Conservation (phyloP, 2,329 filamentous ascomycete genomes). For the Aspergillus quadricinctus region DNA sequence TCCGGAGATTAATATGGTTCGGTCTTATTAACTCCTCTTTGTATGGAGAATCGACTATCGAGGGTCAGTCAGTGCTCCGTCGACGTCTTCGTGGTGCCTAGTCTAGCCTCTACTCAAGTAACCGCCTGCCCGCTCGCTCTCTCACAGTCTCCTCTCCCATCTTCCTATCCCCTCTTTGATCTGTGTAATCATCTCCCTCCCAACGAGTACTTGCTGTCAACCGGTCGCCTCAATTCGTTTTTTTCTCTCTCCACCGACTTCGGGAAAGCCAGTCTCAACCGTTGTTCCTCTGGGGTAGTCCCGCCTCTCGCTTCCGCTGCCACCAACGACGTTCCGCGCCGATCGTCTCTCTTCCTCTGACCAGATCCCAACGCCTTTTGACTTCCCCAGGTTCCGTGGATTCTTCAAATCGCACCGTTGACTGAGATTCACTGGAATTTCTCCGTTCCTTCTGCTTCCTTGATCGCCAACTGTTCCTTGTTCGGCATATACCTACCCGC, state of each 20-base stretch:
- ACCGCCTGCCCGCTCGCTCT: background rate
- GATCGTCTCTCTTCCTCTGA: background rate
- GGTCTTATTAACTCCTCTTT: background rate
- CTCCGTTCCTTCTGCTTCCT: background rate
- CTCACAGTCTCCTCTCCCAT: background rate
- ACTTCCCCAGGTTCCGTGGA: background rate
- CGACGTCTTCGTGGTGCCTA: background rate
- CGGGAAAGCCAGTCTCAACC: background rate
- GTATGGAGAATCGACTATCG: background rate
- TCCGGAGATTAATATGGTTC: constrained; percentile 3
- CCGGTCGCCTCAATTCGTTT: background rate
- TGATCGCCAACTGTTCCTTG: constrained; percentile 2
- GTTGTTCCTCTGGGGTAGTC: background rate
- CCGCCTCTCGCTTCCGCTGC: constrained; percentile 3
- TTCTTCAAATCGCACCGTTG: background rate
- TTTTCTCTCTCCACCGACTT: background rate
- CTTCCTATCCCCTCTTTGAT: background rate
- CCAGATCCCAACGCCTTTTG: background rate
- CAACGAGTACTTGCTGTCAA: background rate
- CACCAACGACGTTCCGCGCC: constrained; percentile 2
- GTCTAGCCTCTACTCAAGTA: background rate
- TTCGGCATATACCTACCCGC: background rate
- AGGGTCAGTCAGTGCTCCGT: background rate
- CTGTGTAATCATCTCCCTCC: background rate
- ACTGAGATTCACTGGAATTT: background rate